Conservation (phyloP, 345 rosid species). For the Garcia nutans region DNA sequence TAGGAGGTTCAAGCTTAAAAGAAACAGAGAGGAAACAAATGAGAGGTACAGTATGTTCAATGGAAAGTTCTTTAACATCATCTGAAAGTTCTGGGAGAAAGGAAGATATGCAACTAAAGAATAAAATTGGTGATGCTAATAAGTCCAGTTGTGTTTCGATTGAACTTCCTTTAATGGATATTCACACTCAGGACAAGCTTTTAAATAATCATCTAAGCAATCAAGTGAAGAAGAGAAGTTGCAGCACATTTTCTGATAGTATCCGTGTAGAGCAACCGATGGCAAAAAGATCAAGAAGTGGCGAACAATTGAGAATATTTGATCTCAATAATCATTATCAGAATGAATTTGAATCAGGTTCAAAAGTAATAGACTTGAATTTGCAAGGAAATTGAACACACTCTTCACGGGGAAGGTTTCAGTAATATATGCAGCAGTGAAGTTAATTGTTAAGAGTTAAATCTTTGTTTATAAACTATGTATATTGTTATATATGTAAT, state of each 20-base stretch:
- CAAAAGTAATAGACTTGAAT: slow-evolving; percentile 49
- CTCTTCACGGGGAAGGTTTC: slow-evolving; percentile 19
- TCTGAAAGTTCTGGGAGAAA: slow-evolving; percentile 68
- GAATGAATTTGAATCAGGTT: slow-evolving; percentile 36
- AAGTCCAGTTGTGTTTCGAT: slow-evolving; percentile 22
- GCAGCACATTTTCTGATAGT: slow-evolving; percentile 35
- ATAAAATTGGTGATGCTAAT: slow-evolving; percentile 25
- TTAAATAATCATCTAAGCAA: slow-evolving; percentile 24
- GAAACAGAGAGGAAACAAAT: slow-evolving; percentile 26
- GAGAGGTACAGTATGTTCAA: slow-evolving; percentile 55
- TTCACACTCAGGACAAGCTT: slow-evolving; percentile 35
- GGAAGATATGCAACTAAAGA: slow-evolving; percentile 28
- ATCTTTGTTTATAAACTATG: slow-evolving; percentile 46
- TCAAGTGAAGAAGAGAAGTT: slow-evolving; percentile 52
- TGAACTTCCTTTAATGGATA: slow-evolving; percentile 67
- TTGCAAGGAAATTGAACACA: slow-evolving; percentile 32
- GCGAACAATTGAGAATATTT: slow-evolving; percentile 40
- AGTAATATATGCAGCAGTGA: slow-evolving; percentile 25
- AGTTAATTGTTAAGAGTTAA: slow-evolving; percentile 26
- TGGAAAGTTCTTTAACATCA: slow-evolving; percentile 86
- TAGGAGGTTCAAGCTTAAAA: slow-evolving; percentile 38
- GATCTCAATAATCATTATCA: slow-evolving; percentile 58
- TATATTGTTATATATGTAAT: slow-evolving; percentile 41
- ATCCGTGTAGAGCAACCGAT: slow-evolving; percentile 40
- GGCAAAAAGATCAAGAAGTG: slow-evolving; percentile 34